A percentile compares a stretch with the other conserved stretches of the same genome.
These are phyloP conservation scores for Paramecium sexaurelia DNA, from an alignment of 73 alveolate genomes.

Conservation along the genomic window DNA sequence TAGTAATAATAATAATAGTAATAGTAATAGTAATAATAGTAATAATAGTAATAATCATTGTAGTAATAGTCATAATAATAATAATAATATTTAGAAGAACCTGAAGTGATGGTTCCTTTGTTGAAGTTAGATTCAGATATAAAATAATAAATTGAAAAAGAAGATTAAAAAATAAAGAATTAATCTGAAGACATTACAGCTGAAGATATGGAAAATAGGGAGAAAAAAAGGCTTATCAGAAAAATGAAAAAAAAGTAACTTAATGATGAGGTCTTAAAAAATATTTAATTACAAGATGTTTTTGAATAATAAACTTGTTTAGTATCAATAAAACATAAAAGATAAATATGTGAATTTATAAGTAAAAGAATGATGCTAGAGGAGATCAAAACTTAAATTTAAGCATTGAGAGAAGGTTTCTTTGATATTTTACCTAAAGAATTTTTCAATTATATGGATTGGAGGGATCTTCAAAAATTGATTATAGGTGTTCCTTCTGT, in stretches of 20 bases:
- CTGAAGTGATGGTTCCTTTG: background rate
- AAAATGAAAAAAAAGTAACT: background rate
- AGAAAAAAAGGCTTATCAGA: conserved; percentile 22
- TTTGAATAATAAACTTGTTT: background rate
- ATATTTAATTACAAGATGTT: background rate
- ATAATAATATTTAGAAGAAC: background rate
- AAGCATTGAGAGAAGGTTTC: conserved; percentile 1
- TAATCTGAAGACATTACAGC: conserved; percentile 34
- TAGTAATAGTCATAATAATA: background rate
- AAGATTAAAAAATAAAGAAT: background rate
- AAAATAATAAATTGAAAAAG: background rate
- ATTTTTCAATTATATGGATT: background rate
- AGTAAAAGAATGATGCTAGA: conserved; percentile 2
- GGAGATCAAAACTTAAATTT: conserved; percentile 9
- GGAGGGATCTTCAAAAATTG: conserved; percentile 47
- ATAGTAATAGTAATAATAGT: background rate
- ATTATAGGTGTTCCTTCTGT: conserved; percentile 50
- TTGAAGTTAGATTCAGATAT: background rate
- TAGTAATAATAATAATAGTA: background rate
- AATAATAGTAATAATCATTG: too few relatives aligned
- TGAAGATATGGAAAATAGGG: background rate
- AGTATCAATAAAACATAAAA: background rate
- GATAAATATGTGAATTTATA: conserved; percentile 12
- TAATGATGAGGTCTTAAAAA: background rate
- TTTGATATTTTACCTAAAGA: conserved; percentile 53